Evolutionary conservation across 805 yeast species (phyloP).

Genomic region (Maudiozyma pseudohumilis): DNA sequence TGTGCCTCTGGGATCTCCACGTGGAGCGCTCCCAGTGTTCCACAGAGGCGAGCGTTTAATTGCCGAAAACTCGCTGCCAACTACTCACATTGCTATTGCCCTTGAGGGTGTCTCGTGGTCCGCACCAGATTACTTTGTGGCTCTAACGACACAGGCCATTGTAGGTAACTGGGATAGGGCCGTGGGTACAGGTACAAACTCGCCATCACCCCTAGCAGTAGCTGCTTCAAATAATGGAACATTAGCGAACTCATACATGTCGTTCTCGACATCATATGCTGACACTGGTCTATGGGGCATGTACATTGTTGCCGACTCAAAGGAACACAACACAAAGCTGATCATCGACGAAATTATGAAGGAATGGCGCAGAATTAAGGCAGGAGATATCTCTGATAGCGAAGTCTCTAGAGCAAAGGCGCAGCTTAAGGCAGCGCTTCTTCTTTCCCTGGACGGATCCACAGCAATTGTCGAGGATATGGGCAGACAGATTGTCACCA

Average conservation of each 20-base stretch:
- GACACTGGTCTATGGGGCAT: conserved; percentile 98
- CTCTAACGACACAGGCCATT: conserved; percentile 91
- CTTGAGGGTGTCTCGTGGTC: conserved; percentile 99
- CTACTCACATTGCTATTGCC: conserved; percentile 85
- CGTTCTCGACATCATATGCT: conserved; percentile 92
- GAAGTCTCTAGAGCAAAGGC: conserved; percentile 94
- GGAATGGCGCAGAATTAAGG: conserved; percentile 83
- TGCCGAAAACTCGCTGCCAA: conserved; percentile 73
- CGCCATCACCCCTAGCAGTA: conserved; percentile 74
- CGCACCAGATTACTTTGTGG: conserved; percentile 89
- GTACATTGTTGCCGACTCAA: conserved; percentile 73
- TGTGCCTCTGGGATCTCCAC: conserved; percentile 57
- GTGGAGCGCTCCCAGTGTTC: conserved; percentile 64
- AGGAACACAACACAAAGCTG: conserved; percentile 51
- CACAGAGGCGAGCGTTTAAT: conserved; percentile 79
- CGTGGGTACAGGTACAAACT: conserved; percentile 68
- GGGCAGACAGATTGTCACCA: conserved; percentile 92
- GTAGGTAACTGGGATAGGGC: conserved; percentile 98
- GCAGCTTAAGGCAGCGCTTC: conserved; percentile 83
- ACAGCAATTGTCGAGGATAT: conserved; percentile 96
- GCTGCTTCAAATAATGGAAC: conserved; percentile 43
- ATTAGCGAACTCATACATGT: conserved; percentile 89
- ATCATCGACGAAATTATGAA: conserved; percentile 65
- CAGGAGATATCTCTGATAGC: conserved; percentile 65
- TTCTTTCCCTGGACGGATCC: conserved; percentile 85